Evolutionary conservation across 2,329 filamentous ascomycete species (phyloP), one percentile per base, ranked within the genome.

Genomic region (Dactylellina cionopaga): DNA sequence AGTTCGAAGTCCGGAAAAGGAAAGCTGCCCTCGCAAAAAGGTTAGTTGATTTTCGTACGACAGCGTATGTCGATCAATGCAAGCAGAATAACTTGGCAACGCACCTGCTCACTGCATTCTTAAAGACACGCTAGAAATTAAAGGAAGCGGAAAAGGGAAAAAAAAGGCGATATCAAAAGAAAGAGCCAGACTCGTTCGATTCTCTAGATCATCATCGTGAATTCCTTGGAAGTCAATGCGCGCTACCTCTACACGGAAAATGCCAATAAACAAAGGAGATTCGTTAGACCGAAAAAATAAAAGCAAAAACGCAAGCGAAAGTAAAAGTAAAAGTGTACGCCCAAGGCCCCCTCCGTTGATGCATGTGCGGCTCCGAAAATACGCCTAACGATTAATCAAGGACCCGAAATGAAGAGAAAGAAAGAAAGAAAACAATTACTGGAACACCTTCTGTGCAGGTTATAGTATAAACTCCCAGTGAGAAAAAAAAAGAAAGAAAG

Each of bases 341-440:
- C 56, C 43, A 49, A 51, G 22, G 46, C 37, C 56, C 44, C 49
- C 41, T 47, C 55, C 55, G 29, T 35, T 55, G 29, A 55, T 64
- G 51, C 49, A 47, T 35, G 46, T 49, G 39, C 35, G 39, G 64
- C 66, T 58, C 66, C 70, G 60, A 47, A 43, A 47, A 78, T 80
- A 43, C 81, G 80, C 5, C 64, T 39, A 24, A 29, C n/a, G n/a
- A n/a, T n/a, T n/a, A 71, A 65, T 41, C 15, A 24, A 31, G 56
- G 37, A 49, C 64, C 63, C 27, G 9, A 31, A 74, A 43, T 54
- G 55, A 37, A 56, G 68, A 58, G 51, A 31, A 59, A 60, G 35
- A 49, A 60, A 59, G 41, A 46, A 74, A 58, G 75, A 31, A 68
- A 68, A 60, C 59, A 62, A n/a, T n/a, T n/a, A n/a, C n/a, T n/a